Conservation (phyloP, 257 asterid genomes). For the Marsdenia floribunda region DNA sequence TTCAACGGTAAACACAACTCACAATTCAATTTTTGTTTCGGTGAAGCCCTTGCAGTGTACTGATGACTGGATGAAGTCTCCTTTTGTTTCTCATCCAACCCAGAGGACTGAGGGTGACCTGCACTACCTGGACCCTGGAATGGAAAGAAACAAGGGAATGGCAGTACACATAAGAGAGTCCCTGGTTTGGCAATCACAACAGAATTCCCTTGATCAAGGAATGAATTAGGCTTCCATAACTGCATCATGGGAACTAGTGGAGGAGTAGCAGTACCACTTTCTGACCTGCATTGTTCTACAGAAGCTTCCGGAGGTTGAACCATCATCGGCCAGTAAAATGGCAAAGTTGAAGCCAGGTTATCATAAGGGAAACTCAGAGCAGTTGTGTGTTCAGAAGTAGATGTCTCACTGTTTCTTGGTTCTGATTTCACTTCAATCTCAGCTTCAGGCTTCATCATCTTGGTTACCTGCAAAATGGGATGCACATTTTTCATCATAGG, state of each 20-base stretch:
- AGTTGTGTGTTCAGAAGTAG: conserved; percentile 21
- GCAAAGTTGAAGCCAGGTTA: conserved; percentile 35
- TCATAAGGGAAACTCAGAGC: conserved; percentile 12
- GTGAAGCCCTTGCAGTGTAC: conserved; percentile 20
- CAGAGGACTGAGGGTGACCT: conserved; percentile 10
- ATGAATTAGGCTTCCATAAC: conserved; percentile 11
- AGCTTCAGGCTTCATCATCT: conserved; percentile 26
- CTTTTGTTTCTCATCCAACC: conserved; percentile 10
- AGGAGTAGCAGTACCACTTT: conserved; percentile 14
- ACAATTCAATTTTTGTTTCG: conserved; percentile 14
- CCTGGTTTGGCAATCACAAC: conserved; percentile 18
- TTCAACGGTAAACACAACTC: conserved; percentile 14
- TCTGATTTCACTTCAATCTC: conserved; percentile 20
- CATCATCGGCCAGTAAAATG: conserved; percentile 45
- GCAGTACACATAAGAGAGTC: conserved; percentile 37
- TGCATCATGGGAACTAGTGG: conserved; percentile 22
- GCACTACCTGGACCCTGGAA: conserved; percentile 17
- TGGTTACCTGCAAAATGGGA: conserved; percentile 35
- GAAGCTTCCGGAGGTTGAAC: conserved; percentile 30
- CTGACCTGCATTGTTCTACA: conserved; percentile 24
- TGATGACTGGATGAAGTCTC: conserved; percentile 12
- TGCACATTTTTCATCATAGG: background rate
- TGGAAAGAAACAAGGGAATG: conserved; percentile 56
- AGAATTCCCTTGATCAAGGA: conserved; percentile 32
- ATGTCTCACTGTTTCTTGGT: conserved; percentile 10